Evolutionary conservation across 1,284 basidiomycete species (phyloP).

Genomic region (Bondarzewia mesenterica): DNA sequence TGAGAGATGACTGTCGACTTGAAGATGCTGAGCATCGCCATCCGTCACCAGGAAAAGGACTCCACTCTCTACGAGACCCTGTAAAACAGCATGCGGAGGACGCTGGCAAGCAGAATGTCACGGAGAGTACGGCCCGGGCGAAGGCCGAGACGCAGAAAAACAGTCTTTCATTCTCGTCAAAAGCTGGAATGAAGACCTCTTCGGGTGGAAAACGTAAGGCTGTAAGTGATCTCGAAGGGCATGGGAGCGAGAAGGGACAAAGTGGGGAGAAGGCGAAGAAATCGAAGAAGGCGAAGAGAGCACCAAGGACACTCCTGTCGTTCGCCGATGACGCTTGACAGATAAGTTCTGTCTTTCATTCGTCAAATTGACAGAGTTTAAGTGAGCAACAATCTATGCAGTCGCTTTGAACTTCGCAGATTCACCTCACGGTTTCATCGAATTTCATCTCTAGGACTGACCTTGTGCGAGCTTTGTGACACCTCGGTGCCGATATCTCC

Average conservation of each 20-base stretch:
- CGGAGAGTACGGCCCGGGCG: neutral
- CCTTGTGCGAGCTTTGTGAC: too few species aligned
- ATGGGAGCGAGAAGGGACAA: constrained; percentile 11
- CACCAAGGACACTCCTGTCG: constrained; percentile 42
- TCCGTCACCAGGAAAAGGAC: constrained; percentile 28
- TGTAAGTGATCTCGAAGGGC: constrained; percentile 24
- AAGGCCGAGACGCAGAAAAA: neutral
- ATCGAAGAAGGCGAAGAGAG: constrained; percentile 36
- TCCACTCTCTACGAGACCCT: constrained; percentile 2
- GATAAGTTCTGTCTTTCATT: too few species aligned
- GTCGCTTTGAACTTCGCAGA: too few species aligned
- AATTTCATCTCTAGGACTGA: too few species aligned
- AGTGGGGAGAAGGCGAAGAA: constrained; percentile 16
- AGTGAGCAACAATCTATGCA: too few species aligned
- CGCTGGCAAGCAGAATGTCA: neutral
- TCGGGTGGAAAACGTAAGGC: constrained; percentile 33
- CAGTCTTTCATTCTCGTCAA: constrained; percentile 35
- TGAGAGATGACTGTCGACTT: neutral
- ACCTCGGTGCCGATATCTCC: too few species aligned
- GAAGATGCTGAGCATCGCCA: neutral
- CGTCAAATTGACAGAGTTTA: too few species aligned
- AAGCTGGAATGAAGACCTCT: constrained; percentile 18
- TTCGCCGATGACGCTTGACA: constrained; percentile 44
- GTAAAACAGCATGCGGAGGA: neutral
- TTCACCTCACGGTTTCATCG: too few species aligned